A percentile compares a stretch with the other conserved stretches of the same genome.
Evolutionary conservation across 2,329 filamentous ascomycete species (phyloP).

Genomic region (Talaromyces verruculosus): DNA sequence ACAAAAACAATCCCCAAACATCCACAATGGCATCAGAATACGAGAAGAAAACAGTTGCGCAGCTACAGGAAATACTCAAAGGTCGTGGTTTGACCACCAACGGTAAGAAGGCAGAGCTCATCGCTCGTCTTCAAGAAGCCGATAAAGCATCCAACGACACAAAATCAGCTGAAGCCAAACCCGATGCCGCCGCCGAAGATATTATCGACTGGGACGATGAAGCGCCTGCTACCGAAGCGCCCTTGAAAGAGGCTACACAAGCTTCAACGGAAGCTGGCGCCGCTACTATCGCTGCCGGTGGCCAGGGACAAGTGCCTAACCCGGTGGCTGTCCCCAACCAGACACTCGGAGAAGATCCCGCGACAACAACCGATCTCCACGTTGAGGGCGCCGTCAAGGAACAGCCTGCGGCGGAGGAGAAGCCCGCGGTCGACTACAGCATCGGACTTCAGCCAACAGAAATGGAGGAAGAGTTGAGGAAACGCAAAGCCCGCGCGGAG

Average conservation of each 20-base stretch:
- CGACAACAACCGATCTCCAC: slow-evolving; percentile 40
- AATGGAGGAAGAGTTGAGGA: slow-evolving; percentile 48
- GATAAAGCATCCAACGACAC: slow-evolving; percentile 31
- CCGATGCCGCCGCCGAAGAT: slow-evolving; percentile 38
- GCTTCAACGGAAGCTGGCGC: slow-evolving; percentile 36
- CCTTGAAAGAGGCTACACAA: slow-evolving; percentile 29
- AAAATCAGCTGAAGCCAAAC: slow-evolving; percentile 27
- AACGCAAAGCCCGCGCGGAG: slow-evolving; percentile 51
- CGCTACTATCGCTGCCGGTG: slow-evolving; percentile 40
- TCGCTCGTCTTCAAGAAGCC: slow-evolving; percentile 49
- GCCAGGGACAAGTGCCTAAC: slow-evolving; percentile 39
- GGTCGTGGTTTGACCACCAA: slow-evolving; percentile 47
- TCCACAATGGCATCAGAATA: slow-evolving; percentile 45
- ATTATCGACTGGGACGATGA: slow-evolving; percentile 50
- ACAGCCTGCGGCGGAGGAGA: slow-evolving; percentile 30
- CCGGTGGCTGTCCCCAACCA: slow-evolving; percentile 44
- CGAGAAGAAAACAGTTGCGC: slow-evolving; percentile 52
- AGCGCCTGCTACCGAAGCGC: slow-evolving; percentile 32
- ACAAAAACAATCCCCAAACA: neutral
- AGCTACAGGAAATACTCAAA: slow-evolving; percentile 52
- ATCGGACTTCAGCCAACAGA: slow-evolving; percentile 46
- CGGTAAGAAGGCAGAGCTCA: slow-evolving; percentile 53
- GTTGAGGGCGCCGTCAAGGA: slow-evolving; percentile 31
- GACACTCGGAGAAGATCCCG: slow-evolving; percentile 38
- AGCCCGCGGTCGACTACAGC: slow-evolving; percentile 42